Conservation (phyloP, 106 monocot species). For the Hemerocallis citrina region DNA sequence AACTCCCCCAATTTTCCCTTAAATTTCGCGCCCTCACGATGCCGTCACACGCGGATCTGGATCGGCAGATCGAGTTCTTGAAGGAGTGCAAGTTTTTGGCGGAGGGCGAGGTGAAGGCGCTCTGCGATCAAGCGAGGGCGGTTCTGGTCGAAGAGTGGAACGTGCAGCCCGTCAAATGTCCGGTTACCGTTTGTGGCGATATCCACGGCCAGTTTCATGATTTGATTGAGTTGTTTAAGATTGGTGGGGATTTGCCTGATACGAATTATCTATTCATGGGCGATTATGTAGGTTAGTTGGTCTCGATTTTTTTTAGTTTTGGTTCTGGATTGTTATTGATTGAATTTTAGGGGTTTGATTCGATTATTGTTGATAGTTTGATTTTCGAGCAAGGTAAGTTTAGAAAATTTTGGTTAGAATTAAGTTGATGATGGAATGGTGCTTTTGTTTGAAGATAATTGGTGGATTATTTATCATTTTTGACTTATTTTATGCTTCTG, state of each 20-base stretch:
- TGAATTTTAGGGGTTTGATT: too few species aligned
- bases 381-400: too few species aligned
- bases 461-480: too few species aligned
- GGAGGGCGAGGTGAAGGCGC: slow-evolving; percentile 47
- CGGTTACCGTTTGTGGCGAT: slow-evolving; percentile 71
- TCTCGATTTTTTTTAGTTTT: not conserved
- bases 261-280: slow-evolving; percentile 72
- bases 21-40: too few species aligned
- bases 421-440: too few species aligned
- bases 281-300: slow-evolving; percentile 42
- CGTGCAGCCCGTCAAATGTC: slow-evolving; percentile 69
- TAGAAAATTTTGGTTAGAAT: too few species aligned
- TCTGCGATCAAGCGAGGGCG: slow-evolving; percentile 65
- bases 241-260: slow-evolving; percentile 48
- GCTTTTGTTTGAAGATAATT: too few species aligned
- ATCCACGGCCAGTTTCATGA: slow-evolving; percentile 78
- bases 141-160: slow-evolving; percentile 76
- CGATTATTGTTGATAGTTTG: too few species aligned
- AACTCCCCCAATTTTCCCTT: too few species aligned
- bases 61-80: slow-evolving; percentile 59
- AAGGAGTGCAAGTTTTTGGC: slow-evolving; percentile 47
- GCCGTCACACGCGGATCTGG: slow-evolving; percentile 51
- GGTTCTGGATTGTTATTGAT: too few species aligned
- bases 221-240: slow-evolving; percentile 63
- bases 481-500: too few species aligned